Conservation (phyloP, 805 yeast species). For the Wickerhamiella bombiphila region DNA sequence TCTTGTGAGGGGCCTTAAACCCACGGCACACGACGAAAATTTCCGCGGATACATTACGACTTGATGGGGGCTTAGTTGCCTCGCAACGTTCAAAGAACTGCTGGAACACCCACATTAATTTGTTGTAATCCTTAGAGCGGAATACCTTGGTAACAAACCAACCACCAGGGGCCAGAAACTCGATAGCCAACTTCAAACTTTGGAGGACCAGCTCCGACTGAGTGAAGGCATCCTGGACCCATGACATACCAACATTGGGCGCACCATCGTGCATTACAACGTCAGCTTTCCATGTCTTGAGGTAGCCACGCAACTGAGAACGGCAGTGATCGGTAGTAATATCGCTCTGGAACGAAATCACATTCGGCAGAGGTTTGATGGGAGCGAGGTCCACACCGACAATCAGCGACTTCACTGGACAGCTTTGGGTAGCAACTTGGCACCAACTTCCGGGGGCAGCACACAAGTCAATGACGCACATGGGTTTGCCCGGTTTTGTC, state of each 20-base stretch:
- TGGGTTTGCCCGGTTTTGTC: constrained; percentile 44
- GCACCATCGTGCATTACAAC: constrained; percentile 99
- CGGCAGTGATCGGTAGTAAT: constrained; percentile 97
- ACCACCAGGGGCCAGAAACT: constrained; percentile 81
- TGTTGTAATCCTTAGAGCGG: constrained; percentile 97
- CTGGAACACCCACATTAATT: constrained; percentile 92
- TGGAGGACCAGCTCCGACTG: constrained; percentile 92
- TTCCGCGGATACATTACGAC: constrained; percentile 98
- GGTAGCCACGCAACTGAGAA: constrained; percentile 81
- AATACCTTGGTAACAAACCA: constrained; percentile 92
- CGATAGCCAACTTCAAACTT: constrained; percentile 87
- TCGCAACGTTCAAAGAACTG: constrained; percentile 93
- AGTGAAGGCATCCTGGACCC: constrained; percentile 99
- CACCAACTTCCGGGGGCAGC: constrained; percentile 99
- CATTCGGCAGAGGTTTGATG: constrained; percentile 89
- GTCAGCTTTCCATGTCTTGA: constrained; percentile 98
- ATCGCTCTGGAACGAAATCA: constrained; percentile 88
- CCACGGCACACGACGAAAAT: constrained; percentile 94
- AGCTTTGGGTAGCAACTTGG: constrained; percentile 88
- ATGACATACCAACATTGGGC: constrained; percentile 98
- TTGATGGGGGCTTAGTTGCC: constrained; percentile 98
- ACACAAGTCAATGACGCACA: constrained; percentile 93
- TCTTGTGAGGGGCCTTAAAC: constrained; percentile 87
- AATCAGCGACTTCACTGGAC: constrained; percentile 85
- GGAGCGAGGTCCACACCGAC: constrained; percentile 99